Conservation (phyloP, 108 stramenopile species). For the Cyclostephanos tholiformis region DNA sequence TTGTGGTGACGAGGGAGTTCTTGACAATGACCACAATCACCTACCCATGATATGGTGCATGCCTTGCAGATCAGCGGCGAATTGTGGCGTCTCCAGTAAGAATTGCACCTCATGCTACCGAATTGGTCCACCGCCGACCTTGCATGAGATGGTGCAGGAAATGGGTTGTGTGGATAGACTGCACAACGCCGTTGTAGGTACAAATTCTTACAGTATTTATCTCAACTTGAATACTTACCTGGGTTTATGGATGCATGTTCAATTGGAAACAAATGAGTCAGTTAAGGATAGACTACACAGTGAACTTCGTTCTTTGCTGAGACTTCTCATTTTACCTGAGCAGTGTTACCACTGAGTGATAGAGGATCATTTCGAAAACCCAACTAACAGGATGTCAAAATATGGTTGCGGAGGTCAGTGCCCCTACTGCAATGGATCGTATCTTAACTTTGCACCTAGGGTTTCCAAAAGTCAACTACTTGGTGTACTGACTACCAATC, state of each 20-base stretch:
- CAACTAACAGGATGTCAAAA: neutral
- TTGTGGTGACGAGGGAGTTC: no score
- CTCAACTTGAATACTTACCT: slow-evolving; percentile 1
- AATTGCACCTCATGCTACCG: no score
- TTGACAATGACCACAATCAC: neutral
- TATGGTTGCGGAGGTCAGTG: neutral
- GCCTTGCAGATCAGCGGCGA: slow-evolving; percentile 21
- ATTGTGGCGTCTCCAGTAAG: slow-evolving; percentile 19
- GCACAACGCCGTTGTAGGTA: neutral
- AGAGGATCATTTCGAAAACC: slow-evolving; percentile 18
- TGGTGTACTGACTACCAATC: neutral
- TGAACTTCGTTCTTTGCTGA: neutral
- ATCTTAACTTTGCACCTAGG: neutral
- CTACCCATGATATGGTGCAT: slow-evolving; percentile 2
- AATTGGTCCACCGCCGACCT: neutral
- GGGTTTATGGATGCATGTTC: neutral
- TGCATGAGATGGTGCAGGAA: slow-evolving; percentile 16
- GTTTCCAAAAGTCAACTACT: neutral
- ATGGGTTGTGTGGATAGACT: slow-evolving; percentile 14
- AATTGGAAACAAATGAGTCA: neutral
- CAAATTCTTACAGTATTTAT: neutral
- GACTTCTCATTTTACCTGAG: neutral
- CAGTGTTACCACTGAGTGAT: slow-evolving; percentile 17
- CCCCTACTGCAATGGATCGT: neutral
- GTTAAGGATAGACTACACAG: neutral